phyloP scores from a whole-genome alignment of 2,329 filamentous ascomycete species.

The Aspergillus tamarii region DNA sequence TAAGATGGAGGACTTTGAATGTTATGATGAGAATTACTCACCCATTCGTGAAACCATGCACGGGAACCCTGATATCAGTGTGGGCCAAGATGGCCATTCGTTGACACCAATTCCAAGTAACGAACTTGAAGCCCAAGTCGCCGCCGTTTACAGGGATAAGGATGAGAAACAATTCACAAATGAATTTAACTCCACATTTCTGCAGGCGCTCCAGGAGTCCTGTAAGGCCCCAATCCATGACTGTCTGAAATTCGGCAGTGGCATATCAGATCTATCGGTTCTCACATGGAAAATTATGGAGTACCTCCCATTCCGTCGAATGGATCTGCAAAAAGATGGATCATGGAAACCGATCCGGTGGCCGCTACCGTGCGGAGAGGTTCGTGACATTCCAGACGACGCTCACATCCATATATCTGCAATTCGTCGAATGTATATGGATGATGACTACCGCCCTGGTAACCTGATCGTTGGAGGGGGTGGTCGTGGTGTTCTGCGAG shows the following conservation, averaged over 20 bases:
- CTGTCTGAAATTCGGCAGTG: constrained; percentile 67
- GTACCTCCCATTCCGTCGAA: constrained; percentile 76
- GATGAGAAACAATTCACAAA: constrained; percentile 28
- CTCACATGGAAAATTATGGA: constrained; percentile 78
- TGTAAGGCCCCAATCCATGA: constrained; percentile 67
- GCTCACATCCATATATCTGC: constrained; percentile 75
- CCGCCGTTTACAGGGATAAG: constrained; percentile 16
- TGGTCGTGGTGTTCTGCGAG: constrained; percentile 67
- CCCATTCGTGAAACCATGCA: constrained; percentile 34
- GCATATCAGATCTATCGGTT: constrained; percentile 60
- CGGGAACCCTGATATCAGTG: constrained; percentile 18
- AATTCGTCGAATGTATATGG: constrained; percentile 68
- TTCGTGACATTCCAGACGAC: constrained; percentile 72
- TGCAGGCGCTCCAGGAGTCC: constrained; percentile 61
- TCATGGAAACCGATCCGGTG: constrained; percentile 80
- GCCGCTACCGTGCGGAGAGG: constrained; percentile 77
- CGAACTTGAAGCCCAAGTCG: constrained; percentile 11
- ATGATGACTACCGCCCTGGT: constrained; percentile 70
- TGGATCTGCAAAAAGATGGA: constrained; percentile 74
- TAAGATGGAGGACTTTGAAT: constrained; percentile 69
- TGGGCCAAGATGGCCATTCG: constrained; percentile 22
- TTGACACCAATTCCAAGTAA: constrained; percentile 12
- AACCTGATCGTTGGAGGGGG: constrained; percentile 81
- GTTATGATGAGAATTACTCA: constrained; percentile 45
- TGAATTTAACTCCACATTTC: constrained; percentile 51